Evolutionary conservation across 495 filamentous ascomycete species (phyloP).

Genomic region (Xylaria grammica): DNA sequence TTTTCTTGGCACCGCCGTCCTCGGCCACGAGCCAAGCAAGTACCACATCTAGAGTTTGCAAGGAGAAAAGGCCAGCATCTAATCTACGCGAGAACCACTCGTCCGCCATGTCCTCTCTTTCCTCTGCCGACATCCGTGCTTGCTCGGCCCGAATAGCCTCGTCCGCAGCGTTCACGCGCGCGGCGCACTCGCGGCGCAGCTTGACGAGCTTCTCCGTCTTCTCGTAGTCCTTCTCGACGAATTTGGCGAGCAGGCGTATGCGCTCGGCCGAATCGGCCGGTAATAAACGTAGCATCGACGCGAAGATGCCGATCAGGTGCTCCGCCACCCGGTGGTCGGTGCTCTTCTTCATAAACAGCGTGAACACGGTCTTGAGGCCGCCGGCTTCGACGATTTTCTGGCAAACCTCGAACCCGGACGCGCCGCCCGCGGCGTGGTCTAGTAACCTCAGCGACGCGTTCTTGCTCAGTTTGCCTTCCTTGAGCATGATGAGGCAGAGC

Average conservation of each 20-base stretch:
- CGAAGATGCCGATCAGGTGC: slow-evolving; percentile 88
- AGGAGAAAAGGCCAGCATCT: slow-evolving; percentile 82
- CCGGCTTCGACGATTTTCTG: slow-evolving; percentile 79
- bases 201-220: slow-evolving; percentile 74
- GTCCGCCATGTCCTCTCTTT: slow-evolving; percentile 58
- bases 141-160: slow-evolving; percentile 65
- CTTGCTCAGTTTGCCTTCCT: slow-evolving; percentile 73
- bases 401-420: slow-evolving; percentile 62
- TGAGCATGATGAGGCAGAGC: slow-evolving; percentile 87
- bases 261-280: slow-evolving; percentile 79
- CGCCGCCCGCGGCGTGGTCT: slow-evolving; percentile 78
- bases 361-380: slow-evolving; percentile 83
- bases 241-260: slow-evolving; percentile 88
- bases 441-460: slow-evolving; percentile 75
- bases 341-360: slow-evolving; percentile 88
- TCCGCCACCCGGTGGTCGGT: slow-evolving; percentile 73
- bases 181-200: slow-evolving; percentile 73
- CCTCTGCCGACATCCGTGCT: slow-evolving; percentile 58
- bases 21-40: slow-evolving; percentile 93
- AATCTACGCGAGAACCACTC: slow-evolving; percentile 86
- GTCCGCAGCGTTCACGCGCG: slow-evolving; percentile 69
- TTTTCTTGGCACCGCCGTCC: slow-evolving; percentile 76
- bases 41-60: slow-evolving; percentile 87
- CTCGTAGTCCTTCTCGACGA: slow-evolving; percentile 92
- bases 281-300: slow-evolving; percentile 78